These are phyloP conservation scores for Xylaria sp. DNA, from an alignment of 2,329 filamentous ascomycete genomes.

Conservation along the genomic window DNA sequence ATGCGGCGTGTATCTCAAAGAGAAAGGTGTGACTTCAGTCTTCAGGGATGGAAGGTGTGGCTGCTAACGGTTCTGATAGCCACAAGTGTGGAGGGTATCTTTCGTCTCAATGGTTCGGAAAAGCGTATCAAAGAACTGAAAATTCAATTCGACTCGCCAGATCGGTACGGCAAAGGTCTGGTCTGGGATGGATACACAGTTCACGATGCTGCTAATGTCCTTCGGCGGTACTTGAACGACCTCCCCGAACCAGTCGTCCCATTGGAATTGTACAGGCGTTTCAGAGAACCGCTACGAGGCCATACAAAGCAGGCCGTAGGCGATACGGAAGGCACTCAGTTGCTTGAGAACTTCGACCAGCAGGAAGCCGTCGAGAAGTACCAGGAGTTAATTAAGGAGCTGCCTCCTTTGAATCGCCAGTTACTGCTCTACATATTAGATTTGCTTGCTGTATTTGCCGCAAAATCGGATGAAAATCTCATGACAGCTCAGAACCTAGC, in stretches of 20 bases:
- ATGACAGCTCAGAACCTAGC: conserved; percentile 96
- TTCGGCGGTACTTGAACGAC: conserved; percentile 94
- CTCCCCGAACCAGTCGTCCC: conserved; percentile 97
- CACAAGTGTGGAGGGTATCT: conserved; percentile 94
- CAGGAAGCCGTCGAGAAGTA: conserved; percentile 82
- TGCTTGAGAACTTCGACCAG: conserved; percentile 78
- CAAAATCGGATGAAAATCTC: conserved; percentile 94
- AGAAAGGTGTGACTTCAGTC: conserved; percentile 77
- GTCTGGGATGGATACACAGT: conserved; percentile 98
- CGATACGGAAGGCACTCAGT: conserved; percentile 74
- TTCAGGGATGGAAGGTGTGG: conserved; percentile 14
- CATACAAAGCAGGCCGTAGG: conserved; percentile 78
- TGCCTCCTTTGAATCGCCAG: conserved; percentile 93
- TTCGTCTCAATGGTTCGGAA: conserved; percentile 93
- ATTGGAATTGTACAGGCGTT: conserved; percentile 89
- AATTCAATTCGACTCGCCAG: conserved; percentile 89
- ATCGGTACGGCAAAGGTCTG: conserved; percentile 94
- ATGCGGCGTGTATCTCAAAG: conserved; percentile 96
- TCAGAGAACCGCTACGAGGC: conserved; percentile 81
- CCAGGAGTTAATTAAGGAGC: conserved; percentile 88
- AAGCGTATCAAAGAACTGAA: conserved; percentile 98
- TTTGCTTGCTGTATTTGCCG: conserved; percentile 93
- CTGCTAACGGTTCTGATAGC: conserved; percentile 64
- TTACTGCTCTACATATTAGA: conserved; percentile 95
- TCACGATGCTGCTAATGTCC: conserved; percentile 96